Evolutionary conservation across 2,329 filamentous ascomycete species (phyloP).

Genomic region (Alternaria sp.): DNA sequence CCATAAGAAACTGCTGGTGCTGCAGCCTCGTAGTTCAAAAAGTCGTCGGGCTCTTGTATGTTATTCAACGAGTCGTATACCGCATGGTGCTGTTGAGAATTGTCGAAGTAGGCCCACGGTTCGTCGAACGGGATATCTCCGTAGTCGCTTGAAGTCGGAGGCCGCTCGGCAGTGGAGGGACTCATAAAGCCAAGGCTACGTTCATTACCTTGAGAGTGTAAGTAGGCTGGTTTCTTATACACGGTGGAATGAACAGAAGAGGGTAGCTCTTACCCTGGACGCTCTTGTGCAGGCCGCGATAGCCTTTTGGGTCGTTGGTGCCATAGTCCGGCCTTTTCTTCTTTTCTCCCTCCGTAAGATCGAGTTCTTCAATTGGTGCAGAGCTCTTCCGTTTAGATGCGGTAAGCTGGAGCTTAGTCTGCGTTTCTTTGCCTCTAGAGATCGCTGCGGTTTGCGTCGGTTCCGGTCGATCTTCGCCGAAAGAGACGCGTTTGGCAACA

Average conservation of each 20-base stretch:
- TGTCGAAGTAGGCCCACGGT: slow-evolving; percentile 10
- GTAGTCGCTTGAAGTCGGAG: slow-evolving; percentile 40
- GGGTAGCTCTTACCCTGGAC: slow-evolving; percentile 33
- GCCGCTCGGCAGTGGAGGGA: neutral
- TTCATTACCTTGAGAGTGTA: slow-evolving; percentile 34
- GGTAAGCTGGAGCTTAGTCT: slow-evolving; percentile 43
- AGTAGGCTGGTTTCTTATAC: slow-evolving; percentile 42
- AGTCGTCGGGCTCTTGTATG: neutral
- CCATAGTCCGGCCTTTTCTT: slow-evolving; percentile 33
- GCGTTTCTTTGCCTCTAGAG: slow-evolving; percentile 28
- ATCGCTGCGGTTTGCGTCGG: neutral
- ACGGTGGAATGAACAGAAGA: slow-evolving; percentile 35
- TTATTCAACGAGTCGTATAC: neutral
- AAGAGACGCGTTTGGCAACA: slow-evolving; percentile 34
- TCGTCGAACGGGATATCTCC: slow-evolving; percentile 35
- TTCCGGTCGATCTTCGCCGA: slow-evolving; percentile 19
- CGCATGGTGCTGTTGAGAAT: neutral
- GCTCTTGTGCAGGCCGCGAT: slow-evolving; percentile 35
- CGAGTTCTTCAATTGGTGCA: slow-evolving; percentile 39
- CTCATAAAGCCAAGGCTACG: slow-evolving; percentile 38
- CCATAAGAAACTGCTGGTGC: slow-evolving; percentile 4
- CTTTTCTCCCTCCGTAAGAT: slow-evolving; percentile 46
- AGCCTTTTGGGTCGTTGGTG: slow-evolving; percentile 29
- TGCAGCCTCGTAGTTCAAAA: neutral
- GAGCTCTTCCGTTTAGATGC: slow-evolving; percentile 39